A percentile compares a stretch with the other conserved stretches of the same genome.
Conservation (phyloP, 352 stramenopile species). For the Aphanomyces invadans region DNA sequence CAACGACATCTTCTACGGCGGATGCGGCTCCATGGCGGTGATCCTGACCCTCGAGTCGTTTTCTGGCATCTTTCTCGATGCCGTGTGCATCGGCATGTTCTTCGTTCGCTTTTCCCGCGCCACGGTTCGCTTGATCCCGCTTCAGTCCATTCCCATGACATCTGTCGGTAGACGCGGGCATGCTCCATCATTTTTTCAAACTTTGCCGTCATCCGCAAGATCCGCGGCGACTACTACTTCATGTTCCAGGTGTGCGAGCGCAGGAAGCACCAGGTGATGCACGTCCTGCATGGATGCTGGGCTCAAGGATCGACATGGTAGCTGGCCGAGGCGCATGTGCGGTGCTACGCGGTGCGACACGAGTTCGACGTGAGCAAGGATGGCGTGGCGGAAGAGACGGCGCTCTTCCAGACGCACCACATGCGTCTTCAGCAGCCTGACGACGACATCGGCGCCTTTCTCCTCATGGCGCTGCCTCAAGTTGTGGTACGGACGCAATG, state of each 20-base stretch:
- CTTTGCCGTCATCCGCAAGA: conserved; percentile 79
- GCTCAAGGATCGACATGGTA: no score
- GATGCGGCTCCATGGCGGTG: conserved; percentile 68
- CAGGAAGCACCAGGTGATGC: conserved; percentile 64
- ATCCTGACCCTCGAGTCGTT: conserved; percentile 78
- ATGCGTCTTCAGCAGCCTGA: conserved; percentile 87
- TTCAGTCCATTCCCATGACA: no score
- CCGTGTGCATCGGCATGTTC: conserved; percentile 83
- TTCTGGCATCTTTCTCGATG: conserved; percentile 78
- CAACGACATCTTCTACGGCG: conserved; percentile 85
- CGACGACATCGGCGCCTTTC: conserved; percentile 67
- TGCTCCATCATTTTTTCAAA: conserved; percentile 85
- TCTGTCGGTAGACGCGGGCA: conserved; percentile 77
- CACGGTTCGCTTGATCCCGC: conserved; percentile 37
- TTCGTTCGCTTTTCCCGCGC: conserved; percentile 73
- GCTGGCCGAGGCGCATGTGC: conserved; percentile 77
- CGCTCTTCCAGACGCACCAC: conserved; percentile 69
- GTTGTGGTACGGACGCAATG: conserved; percentile 33
- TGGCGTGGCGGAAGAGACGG: conserved; percentile 32
- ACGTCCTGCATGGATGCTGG: background rate
- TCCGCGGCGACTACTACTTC: conserved; percentile 85
- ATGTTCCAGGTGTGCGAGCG: conserved; percentile 89
- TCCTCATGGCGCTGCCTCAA: conserved; percentile 76
- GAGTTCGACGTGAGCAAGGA: conserved; percentile 46
- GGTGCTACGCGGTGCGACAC: conserved; percentile 74